Base-by-base conservation (phyloP, 352 stramenopile species). In the Globisporangium viniferum region DNA sequence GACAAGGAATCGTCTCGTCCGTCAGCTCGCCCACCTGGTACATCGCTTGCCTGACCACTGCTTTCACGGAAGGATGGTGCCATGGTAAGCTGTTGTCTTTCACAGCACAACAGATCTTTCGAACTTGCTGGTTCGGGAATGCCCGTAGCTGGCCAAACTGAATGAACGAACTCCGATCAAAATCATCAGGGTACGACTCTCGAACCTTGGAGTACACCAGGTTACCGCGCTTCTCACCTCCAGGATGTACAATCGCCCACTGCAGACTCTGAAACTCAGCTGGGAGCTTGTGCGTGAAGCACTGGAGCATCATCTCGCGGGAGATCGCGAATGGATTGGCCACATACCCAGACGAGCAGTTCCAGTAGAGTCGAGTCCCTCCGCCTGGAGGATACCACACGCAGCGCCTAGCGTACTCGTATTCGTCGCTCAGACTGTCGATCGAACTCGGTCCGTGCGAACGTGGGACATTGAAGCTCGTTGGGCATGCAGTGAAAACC, bases 191-290 rank as follows among this genome's bases (percentile, higher is more conserved):
- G 2, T 57, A 59, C 15, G 67, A 44, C 20, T 78, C 59, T 18
- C 59, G 27, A n/a, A 78, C 51, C 3, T 80, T 71, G 0, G 81
- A 59, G 56, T 90, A 90, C 20, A 81, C 67, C 7, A 76, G 12
- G 22, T 90, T 92, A 3, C 80, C 80, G 22, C 80, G 70, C 7
- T 59, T 76, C 8, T 69, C 69, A 2, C 58, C 67, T 10, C 68
- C 73, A 35, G 84, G 81, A 59, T 73, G 81, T n/a, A 27, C 58
- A 20, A 86, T 76, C 36, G 76, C 73, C 84, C 84, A 90, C 41
- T 85, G 76, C 41, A 78, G 65, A 3, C 68, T 36, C 0, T 56
- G 10, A 6, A 64, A 77, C 31, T 39, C 22, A 12, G 3, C 10
- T 5, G 79, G 70, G 27, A 90, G 29, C 8, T 63, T 29, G 1